A percentile compares a stretch with the other conserved stretches of the same genome.
These are phyloP conservation scores for Diaporthe sp. DNA, from an alignment of 2,329 filamentous ascomycete genomes.

Conservation along the genomic window DNA sequence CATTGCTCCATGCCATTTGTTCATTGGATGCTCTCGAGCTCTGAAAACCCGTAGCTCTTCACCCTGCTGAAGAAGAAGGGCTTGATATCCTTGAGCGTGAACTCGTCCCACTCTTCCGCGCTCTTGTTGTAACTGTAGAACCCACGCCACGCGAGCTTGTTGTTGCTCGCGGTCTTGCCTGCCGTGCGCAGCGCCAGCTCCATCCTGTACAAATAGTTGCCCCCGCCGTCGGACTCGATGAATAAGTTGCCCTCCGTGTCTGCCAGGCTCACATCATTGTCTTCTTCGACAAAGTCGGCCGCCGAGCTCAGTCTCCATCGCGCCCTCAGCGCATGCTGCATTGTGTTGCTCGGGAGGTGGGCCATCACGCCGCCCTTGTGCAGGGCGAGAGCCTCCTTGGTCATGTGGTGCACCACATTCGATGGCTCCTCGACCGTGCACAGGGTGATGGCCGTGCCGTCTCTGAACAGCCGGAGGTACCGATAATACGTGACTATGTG, in stretches of 20 bases:
- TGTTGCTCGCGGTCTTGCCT: conserved; percentile 75
- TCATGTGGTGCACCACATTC: conserved; percentile 89
- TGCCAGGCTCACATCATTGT: conserved; percentile 43
- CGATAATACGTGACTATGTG: conserved; percentile 99
- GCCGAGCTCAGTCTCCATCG: conserved; percentile 60
- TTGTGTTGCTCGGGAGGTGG: conserved; percentile 62
- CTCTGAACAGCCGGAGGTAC: conserved; percentile 93
- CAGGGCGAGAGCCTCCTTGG: conserved; percentile 71
- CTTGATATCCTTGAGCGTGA: conserved; percentile 69
- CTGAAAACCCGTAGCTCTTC: conserved; percentile 67
- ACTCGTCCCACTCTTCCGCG: conserved; percentile 92
- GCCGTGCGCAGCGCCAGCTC: conserved; percentile 77
- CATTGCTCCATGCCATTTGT: neutral
- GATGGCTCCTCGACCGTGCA: conserved; percentile 83
- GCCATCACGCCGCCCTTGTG: conserved; percentile 50
- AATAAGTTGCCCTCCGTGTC: conserved; percentile 75
- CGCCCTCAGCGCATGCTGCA: conserved; percentile 75
- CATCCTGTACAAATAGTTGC: conserved; percentile 87
- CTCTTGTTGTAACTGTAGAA: conserved; percentile 92
- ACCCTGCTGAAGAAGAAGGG: conserved; percentile 76
- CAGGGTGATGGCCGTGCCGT: conserved; percentile 85
- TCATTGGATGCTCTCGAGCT: conserved; percentile 34
- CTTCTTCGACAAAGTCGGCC: conserved; percentile 41
- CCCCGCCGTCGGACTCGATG: conserved; percentile 86
- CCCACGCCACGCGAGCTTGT: conserved; percentile 87